A percentile compares a stretch with the other conserved stretches of the same genome.
Evolutionary conservation across 2,329 filamentous ascomycete genomes (phyloP).

Genomic region (Pseudogymnoascus destructans): DNA sequence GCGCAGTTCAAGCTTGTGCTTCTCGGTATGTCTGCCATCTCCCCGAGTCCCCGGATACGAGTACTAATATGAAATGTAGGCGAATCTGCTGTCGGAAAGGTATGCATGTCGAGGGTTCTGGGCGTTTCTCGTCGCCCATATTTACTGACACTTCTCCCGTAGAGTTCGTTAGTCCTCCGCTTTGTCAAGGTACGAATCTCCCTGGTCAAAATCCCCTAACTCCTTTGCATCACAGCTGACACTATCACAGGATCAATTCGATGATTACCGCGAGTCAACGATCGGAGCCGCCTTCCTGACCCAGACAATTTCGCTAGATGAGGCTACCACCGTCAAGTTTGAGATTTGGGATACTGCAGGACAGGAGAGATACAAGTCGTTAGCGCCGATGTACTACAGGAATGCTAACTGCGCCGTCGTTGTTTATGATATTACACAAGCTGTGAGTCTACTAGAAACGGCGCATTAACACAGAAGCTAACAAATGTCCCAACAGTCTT

Average conservation of each 20-base stretch:
- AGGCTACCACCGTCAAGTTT: constrained; percentile 97
- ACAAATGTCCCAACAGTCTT: constrained; percentile 47
- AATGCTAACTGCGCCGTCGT: constrained; percentile 99
- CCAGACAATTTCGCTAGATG: constrained; percentile 95
- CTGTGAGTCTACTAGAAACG: constrained; percentile 45
- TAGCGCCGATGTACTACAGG: constrained; percentile 98
- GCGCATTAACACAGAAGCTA: constrained; percentile 14
- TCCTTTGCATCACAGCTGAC: neutral
- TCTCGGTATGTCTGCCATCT: constrained; percentile 52
- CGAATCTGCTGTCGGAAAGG: constrained; percentile 98
- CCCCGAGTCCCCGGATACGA: neutral
- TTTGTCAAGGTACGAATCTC: constrained; percentile 76
- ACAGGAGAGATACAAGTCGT: constrained; percentile 96
- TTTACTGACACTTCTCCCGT: constrained; percentile 18
- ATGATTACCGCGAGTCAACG: constrained; percentile 93
- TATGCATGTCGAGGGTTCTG: constrained; percentile 29
- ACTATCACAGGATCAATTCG: constrained; percentile 77
- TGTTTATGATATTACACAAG: constrained; percentile 98
- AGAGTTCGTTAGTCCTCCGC: constrained; percentile 95
- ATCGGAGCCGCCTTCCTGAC: constrained; percentile 98
- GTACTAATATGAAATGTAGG: constrained; percentile 44
- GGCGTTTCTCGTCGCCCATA: constrained; percentile 15
- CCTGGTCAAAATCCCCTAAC: neutral
- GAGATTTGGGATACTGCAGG: constrained; percentile 99
- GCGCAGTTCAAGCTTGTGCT: constrained; percentile 98